These are phyloP conservation scores for Skeletonema potamos DNA, from an alignment of 108 stramenopile species.

Conservation along the genomic window DNA sequence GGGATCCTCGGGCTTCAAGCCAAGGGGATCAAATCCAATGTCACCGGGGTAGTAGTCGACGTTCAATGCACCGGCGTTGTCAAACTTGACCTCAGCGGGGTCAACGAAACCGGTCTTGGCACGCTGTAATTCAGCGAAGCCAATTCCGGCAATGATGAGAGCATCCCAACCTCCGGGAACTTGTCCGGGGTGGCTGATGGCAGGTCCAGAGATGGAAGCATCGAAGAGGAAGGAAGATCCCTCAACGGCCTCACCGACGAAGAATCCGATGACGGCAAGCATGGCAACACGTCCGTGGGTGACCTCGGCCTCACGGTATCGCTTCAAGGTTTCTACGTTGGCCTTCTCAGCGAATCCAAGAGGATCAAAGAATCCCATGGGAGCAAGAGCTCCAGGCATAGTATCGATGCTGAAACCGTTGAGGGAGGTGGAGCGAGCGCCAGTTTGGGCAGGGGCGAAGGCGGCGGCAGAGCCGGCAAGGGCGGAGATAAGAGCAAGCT, in stretches of 20 bases:
- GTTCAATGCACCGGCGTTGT: constrained; percentile 51
- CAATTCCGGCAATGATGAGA: constrained; percentile 21
- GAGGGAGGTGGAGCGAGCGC: constrained; percentile 3
- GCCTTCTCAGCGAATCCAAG: constrained; percentile 58
- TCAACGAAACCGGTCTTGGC: constrained; percentile 43
- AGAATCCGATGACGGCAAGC: constrained; percentile 55
- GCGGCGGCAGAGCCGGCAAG: constrained; percentile 44
- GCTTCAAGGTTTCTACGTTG: constrained; percentile 46
- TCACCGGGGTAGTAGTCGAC: constrained; percentile 81
- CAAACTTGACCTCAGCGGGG: constrained; percentile 35
- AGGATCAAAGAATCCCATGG: constrained; percentile 61
- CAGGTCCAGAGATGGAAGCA: constrained; percentile 50
- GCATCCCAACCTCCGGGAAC: constrained; percentile 19
- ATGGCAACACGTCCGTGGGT: constrained; percentile 67
- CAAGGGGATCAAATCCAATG: constrained; percentile 84
- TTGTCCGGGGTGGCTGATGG: constrained; percentile 50
- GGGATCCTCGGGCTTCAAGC: constrained; percentile 64
- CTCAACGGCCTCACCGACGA: constrained; percentile 67
- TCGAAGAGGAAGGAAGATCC: constrained; percentile 72
- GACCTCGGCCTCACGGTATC: constrained; percentile 70
- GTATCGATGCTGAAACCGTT: constrained; percentile 1
- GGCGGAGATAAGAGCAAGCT: constrained; percentile 24
- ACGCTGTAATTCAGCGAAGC: constrained; percentile 56
- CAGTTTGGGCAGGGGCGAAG: constrained; percentile 34
- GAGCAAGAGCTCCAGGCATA: constrained; percentile 54